A percentile compares a stretch with the other conserved stretches of the same genome.
Conservation (phyloP, 2,329 filamentous ascomycete genomes). For the Ophiocordyceps australis region DNA sequence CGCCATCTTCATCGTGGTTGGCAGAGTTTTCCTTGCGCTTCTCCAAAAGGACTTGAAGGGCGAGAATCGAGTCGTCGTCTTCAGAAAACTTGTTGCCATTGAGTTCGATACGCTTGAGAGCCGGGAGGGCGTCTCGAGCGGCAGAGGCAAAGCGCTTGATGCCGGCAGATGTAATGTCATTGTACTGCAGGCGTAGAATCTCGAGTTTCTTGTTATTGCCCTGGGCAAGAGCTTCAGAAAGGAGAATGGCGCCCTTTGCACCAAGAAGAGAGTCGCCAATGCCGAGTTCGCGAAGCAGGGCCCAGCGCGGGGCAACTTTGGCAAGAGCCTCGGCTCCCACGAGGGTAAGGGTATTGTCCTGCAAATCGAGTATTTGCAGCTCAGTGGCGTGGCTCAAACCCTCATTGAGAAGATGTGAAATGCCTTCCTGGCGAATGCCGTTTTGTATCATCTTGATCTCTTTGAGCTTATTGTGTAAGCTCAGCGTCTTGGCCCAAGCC, state of each 20-base stretch:
- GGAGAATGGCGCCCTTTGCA: slow-evolving; percentile 53
- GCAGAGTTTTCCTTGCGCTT: slow-evolving; percentile 58
- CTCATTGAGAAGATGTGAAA: slow-evolving; percentile 59
- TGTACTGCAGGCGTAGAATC: slow-evolving; percentile 74
- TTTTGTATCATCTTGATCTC: slow-evolving; percentile 97
- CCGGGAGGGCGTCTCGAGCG: slow-evolving; percentile 49
- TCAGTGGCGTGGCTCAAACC: slow-evolving; percentile 54
- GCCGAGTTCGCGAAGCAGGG: slow-evolving; percentile 61
- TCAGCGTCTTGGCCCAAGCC: slow-evolving; percentile 80
- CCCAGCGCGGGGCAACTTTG: slow-evolving; percentile 57
- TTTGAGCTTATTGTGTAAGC: slow-evolving; percentile 65
- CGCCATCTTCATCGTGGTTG: slow-evolving; percentile 51
- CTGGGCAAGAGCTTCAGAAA: slow-evolving; percentile 54
- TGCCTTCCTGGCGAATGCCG: slow-evolving; percentile 87
- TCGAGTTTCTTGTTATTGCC: slow-evolving; percentile 68
- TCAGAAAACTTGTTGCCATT: slow-evolving; percentile 93
- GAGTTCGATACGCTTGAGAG: slow-evolving; percentile 70
- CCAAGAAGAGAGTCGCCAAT: slow-evolving; percentile 78
- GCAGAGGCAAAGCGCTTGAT: slow-evolving; percentile 55
- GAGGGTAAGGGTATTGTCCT: slow-evolving; percentile 93
- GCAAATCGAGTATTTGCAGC: slow-evolving; percentile 68
- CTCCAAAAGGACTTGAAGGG: slow-evolving; percentile 53
- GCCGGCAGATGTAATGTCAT: slow-evolving; percentile 71
- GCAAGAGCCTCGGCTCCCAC: slow-evolving; percentile 64
- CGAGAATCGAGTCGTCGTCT: slow-evolving; percentile 55